Base-by-base conservation (phyloP, 306 rosid species). In the Quercus robur region DNA sequence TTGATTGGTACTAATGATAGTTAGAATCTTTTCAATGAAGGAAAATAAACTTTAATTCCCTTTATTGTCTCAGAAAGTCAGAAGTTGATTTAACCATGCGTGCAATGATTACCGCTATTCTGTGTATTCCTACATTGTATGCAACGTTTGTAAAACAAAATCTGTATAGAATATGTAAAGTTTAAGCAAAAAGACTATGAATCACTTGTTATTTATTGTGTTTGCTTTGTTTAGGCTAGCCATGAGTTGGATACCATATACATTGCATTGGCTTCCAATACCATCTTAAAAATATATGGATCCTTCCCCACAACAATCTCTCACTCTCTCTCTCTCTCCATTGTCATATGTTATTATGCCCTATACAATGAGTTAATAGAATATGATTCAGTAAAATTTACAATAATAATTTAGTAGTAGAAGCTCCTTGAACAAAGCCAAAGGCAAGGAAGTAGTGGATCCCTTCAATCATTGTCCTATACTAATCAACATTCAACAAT, bases 231-330 rank as follows among this genome's bases (percentile, higher is more conserved):
- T 82, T 68, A 66, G 81, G 73, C 54, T 74, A 59, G 72, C 75
- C 56, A 64, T 89, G 78, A 85, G 82, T 85, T 81, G 86, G 75
- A 77, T 25, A 51, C 85, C 81, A 76, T 67, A 77, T 73, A 82
- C 85, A 78, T 8, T 41, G 46, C 46, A 33, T 86, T 76, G 35
- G 71, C 70, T 83, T 81, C 75, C 80, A 52, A 25, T 78, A 49
- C 79, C 82, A 64, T 74, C 66, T 59, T n/a, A 59, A 59, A 59
- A 33, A 59, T 6, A 8, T 9, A 41, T 41, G 11, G 46, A 8
- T 5, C 11, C 4, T 20, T 57, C 12, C 13, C 63, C 63, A 2
- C 28, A 57, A 20, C 28, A n/a, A 20, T 58, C 31, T 75, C 52
- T 71, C 13, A 52, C 17, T 31, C 62, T 49, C 38, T 73, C 26